Evolutionary conservation across 1,284 basidiomycete species (phyloP).

Genomic region (Filobasidium uniguttulatum): DNA sequence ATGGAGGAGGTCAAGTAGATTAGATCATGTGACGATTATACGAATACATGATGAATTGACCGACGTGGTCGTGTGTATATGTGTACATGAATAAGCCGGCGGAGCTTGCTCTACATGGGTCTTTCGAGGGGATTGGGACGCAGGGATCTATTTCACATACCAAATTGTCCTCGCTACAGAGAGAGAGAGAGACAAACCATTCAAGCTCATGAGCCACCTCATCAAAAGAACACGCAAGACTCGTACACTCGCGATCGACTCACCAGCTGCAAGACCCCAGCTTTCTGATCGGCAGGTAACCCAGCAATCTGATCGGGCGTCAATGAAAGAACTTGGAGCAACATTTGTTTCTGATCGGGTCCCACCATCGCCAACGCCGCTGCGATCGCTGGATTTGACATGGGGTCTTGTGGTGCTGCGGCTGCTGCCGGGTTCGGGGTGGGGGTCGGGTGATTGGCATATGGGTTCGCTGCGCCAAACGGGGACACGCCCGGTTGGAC

Average conservation of each 20-base stretch:
- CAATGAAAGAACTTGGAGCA: slow-evolving; percentile 72
- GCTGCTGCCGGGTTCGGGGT: slow-evolving; percentile 18
- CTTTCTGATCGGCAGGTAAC: slow-evolving; percentile 65
- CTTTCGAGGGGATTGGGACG: too few species aligned
- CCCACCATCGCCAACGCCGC: slow-evolving; percentile 29
- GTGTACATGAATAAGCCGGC: too few species aligned
- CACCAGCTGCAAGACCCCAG: slow-evolving; percentile 74
- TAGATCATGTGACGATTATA: too few species aligned
- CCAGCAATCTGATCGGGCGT: slow-evolving; percentile 76
- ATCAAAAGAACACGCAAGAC: background rate
- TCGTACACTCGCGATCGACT: slow-evolving; percentile 27
- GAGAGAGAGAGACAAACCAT: background rate
- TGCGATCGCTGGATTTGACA: slow-evolving; percentile 24
- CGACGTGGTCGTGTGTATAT: too few species aligned
- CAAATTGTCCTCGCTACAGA: slow-evolving; percentile 11
- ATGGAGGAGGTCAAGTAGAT: too few species aligned
- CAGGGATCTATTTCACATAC: too few species aligned
- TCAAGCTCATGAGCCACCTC: background rate
- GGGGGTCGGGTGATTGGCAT: background rate
- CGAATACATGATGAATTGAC: too few species aligned
- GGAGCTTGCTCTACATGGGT: too few species aligned
- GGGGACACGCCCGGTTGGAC: background rate
- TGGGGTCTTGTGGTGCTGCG: slow-evolving; percentile 5
- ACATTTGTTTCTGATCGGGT: slow-evolving; percentile 51
- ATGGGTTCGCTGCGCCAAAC: background rate